Conservation (phyloP, 2,329 filamentous ascomycete genomes). For the Hawksworthiomyces lignivorus region DNA sequence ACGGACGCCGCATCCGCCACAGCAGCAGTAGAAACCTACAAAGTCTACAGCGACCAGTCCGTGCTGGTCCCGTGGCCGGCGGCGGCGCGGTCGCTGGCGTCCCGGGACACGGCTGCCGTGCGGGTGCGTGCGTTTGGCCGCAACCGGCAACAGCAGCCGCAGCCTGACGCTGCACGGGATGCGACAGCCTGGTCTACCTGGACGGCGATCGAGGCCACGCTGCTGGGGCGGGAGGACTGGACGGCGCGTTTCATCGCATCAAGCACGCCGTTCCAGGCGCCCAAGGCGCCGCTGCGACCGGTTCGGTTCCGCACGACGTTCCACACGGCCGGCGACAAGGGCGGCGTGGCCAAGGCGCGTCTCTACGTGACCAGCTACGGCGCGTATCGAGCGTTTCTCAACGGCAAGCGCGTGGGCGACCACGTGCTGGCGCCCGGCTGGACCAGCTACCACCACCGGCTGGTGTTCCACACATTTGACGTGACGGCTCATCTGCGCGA, state of each 20-base stretch:
- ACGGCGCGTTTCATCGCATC: conserved; percentile 7
- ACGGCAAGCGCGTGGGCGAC: conserved; percentile 23
- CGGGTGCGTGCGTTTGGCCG: conserved; percentile 10
- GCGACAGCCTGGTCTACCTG: conserved; percentile 14
- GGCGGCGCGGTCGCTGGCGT: conserved; percentile 7
- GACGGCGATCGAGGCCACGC: conserved; percentile 13
- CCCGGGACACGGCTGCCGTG: conserved; percentile 11
- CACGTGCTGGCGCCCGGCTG: conserved; percentile 31
- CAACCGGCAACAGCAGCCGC: too few species aligned
- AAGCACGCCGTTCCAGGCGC: not conserved
- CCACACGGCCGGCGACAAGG: not conserved
- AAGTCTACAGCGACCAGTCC: conserved; percentile 15
- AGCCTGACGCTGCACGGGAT: too few species aligned
- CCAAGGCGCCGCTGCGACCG: conserved; percentile 13
- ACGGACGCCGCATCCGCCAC: too few species aligned
- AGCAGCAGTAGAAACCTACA: conserved; percentile 3
- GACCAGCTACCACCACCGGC: conserved; percentile 31
- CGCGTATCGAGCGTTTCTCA: conserved; percentile 26
- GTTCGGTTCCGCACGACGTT: conserved; percentile 17
- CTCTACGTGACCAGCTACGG: conserved; percentile 28
- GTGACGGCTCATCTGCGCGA: conserved; percentile 25
- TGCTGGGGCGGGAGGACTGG: conserved; percentile 13
- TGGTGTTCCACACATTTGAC: conserved; percentile 36
- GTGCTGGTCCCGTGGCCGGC: conserved; percentile 29
- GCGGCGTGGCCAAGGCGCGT: conserved; percentile 14